A percentile compares a stretch with the other conserved stretches of the same genome.
These are phyloP conservation scores for Phytophthora ohioensis DNA, from an alignment of 352 stramenopile genomes.

Conservation along the genomic window DNA sequence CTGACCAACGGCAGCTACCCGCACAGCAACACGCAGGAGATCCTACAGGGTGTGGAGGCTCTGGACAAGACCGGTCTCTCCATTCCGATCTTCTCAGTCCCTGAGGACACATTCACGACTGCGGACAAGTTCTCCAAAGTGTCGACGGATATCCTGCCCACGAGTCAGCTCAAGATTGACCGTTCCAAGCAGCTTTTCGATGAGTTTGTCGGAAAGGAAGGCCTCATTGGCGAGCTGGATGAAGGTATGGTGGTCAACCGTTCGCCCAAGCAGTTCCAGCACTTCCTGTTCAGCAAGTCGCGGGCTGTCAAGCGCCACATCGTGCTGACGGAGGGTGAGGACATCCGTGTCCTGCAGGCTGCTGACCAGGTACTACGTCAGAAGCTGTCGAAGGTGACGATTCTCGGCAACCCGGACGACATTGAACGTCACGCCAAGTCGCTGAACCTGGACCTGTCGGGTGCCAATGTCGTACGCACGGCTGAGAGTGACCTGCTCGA, in stretches of 20 bases:
- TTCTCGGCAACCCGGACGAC: conserved; percentile 79
- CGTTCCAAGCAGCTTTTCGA: conserved; percentile 75
- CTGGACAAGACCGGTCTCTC: conserved; percentile 73
- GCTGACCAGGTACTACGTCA: conserved; percentile 77
- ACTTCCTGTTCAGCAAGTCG: conserved; percentile 87
- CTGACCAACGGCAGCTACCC: conserved; percentile 83
- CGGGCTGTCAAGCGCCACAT: conserved; percentile 79
- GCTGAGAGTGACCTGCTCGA: conserved; percentile 55
- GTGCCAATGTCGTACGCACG: conserved; percentile 70
- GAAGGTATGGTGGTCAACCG: conserved; percentile 69
- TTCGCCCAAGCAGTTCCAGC: conserved; percentile 87
- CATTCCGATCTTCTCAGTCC: conserved; percentile 79
- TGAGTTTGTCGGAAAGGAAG: conserved; percentile 69
- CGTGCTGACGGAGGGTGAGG: conserved; percentile 85
- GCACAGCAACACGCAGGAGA: conserved; percentile 77
- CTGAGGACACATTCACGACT: conserved; percentile 72
- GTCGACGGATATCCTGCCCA: conserved; percentile 75
- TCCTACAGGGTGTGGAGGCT: conserved; percentile 71
- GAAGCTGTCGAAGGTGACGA: conserved; percentile 76
- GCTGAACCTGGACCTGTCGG: conserved; percentile 68
- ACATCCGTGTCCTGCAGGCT: conserved; percentile 83
- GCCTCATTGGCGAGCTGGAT: conserved; percentile 71
- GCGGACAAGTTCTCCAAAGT: conserved; percentile 63
- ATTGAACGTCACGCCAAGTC: conserved; percentile 75
- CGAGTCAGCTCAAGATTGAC: conserved; percentile 75